Conservation (phyloP, 495 filamentous ascomycete genomes). For the Parmelia sp. region DNA sequence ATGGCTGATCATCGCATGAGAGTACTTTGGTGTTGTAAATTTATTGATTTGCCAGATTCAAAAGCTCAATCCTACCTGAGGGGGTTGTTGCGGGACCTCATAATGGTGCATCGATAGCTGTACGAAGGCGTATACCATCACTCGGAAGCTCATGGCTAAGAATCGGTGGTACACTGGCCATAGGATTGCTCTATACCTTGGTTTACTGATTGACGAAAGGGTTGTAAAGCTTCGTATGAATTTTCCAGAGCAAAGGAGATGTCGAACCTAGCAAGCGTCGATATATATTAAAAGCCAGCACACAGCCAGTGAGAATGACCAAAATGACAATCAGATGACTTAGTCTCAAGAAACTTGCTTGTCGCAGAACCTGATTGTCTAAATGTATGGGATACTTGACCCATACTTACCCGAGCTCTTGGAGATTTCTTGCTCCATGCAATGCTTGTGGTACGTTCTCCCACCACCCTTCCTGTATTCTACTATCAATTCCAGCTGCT, state of each 20-base stretch:
- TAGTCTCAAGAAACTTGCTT: neutral
- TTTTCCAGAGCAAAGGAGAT: neutral
- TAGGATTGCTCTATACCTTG: neutral
- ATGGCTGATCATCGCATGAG: too few species aligned
- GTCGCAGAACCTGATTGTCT: neutral
- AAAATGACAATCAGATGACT: neutral
- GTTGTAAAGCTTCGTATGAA: neutral
- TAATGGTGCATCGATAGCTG: neutral
- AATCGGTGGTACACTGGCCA: neutral
- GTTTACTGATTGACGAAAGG: neutral
- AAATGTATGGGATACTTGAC: neutral
- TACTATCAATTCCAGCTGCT: neutral
- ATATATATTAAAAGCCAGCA: neutral
- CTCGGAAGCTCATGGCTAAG: neutral
- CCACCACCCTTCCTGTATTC: neutral
- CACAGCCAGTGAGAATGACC: neutral
- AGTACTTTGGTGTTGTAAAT: too few species aligned
- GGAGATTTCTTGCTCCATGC: conserved; percentile 1
- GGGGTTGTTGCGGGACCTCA: neutral
- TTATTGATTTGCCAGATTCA: neutral
- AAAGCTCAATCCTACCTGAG: neutral
- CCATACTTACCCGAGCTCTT: neutral
- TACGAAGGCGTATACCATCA: neutral
- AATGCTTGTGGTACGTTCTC: conserved; percentile 10
- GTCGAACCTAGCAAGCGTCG: neutral